These are phyloP conservation scores for Endoconidiophora laricicola DNA, from an alignment of 2,329 filamentous ascomycete species.

Conservation along the genomic window DNA sequence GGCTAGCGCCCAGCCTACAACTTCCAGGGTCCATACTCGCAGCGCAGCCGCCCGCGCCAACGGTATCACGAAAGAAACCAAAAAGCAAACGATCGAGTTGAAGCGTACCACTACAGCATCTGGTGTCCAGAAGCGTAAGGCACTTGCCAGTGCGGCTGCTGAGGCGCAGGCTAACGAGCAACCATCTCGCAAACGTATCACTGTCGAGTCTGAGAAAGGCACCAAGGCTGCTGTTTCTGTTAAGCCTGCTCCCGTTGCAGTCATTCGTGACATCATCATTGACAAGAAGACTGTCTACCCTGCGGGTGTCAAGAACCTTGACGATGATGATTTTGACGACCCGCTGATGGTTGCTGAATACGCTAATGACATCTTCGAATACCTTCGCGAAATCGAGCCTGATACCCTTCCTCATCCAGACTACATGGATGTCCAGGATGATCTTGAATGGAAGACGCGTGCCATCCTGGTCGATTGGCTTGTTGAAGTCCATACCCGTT, in stretches of 20 bases:
- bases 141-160: conserved; percentile 22
- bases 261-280: conserved; percentile 9
- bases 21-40: conserved; percentile 49
- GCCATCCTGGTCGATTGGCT: conserved; percentile 96
- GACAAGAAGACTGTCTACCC: conserved; percentile 19
- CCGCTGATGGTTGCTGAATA: conserved; percentile 98
- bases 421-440: conserved; percentile 90
- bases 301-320: conserved; percentile 45
- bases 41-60: conserved; percentile 44
- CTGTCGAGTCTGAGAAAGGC: conserved; percentile 35
- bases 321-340: conserved; percentile 77
- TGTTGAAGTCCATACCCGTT: conserved; percentile 93
- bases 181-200: conserved; percentile 40
- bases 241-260: conserved; percentile 14
- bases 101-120: conserved; percentile 63
- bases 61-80: conserved; percentile 48
- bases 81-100: conserved; percentile 41
- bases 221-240: conserved; percentile 11
- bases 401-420: conserved; percentile 68
- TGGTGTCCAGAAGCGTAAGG: conserved; percentile 57
- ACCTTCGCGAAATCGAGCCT: conserved; percentile 72
- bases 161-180: conserved; percentile 19
- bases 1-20: conserved; percentile 54
- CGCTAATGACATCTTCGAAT: conserved; percentile 92
- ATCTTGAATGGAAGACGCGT: conserved; percentile 96